Conservation (phyloP, 1,284 basidiomycete genomes). For the Heterobasidion parviporum region DNA sequence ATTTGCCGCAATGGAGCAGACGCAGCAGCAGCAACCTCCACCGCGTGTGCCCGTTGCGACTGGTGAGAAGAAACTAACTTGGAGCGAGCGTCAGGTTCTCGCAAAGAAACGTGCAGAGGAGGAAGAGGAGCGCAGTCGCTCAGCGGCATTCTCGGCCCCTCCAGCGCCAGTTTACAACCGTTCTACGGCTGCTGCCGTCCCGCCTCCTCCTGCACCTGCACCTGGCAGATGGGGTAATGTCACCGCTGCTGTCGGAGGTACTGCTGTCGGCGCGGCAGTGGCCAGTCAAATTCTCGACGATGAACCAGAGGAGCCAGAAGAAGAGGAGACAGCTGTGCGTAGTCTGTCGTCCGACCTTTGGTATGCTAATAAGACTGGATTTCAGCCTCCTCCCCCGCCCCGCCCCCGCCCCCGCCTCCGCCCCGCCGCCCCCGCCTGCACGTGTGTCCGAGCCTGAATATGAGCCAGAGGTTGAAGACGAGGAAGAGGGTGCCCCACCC, state of each 20-base stretch:
- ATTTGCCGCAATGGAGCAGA: conserved; percentile 56
- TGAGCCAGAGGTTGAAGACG: conserved; percentile 15
- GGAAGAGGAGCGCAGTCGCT: conserved; percentile 65
- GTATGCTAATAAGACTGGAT: neutral
- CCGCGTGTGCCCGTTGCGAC: conserved; percentile 15
- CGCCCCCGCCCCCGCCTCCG: neutral
- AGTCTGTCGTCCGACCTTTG: neutral
- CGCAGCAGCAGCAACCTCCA: conserved; percentile 25
- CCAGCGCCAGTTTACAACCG: conserved; percentile 19
- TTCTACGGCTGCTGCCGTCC: neutral
- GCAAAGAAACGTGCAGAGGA: conserved; percentile 81
- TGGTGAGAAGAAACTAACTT: conserved; percentile 71
- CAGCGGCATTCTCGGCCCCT: conserved; percentile 35
- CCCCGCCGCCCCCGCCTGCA: conserved; percentile 14
- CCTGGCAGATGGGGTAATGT: conserved; percentile 3
- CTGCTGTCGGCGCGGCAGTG: conserved; percentile 3
- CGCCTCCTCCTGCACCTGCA: neutral
- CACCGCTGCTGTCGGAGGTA: conserved; percentile 6
- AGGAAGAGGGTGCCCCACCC: conserved; percentile 9
- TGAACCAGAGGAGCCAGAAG: conserved; percentile 18
- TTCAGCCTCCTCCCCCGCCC: no score
- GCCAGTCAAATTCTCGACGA: conserved; percentile 7
- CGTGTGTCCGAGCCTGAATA: neutral
- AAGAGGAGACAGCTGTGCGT: conserved; percentile 14
- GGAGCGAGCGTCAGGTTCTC: conserved; percentile 83